Percentiles rank a stretch among this genome's conserved stretches.
phyloP scores from a whole-genome alignment of 108 stramenopile species.

The Nannochloropsis granulata region DNA sequence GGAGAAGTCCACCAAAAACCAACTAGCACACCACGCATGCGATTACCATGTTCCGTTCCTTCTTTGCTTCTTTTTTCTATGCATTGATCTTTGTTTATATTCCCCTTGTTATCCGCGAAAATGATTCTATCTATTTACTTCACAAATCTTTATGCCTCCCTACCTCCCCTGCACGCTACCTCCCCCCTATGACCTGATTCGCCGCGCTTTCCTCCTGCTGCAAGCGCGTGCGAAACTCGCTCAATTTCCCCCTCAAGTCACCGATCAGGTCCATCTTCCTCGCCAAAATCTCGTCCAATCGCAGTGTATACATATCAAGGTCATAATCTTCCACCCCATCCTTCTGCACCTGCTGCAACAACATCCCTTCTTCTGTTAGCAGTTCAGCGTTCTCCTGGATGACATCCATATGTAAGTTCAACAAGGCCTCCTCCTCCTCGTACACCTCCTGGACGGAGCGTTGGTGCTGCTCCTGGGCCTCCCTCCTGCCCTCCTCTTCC shows the following conservation, averaged over 20 bases:
- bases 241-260: not conserved
- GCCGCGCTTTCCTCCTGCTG: not conserved
- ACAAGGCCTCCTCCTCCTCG: slow-evolving; percentile 85
- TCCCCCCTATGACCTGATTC: not conserved
- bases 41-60: too few species aligned
- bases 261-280: slow-evolving; percentile 56
- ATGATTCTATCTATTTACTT: too few species aligned
- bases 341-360: slow-evolving; percentile 68
- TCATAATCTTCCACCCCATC: slow-evolving; percentile 64
- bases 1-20: too few species aligned
- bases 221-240: not conserved
- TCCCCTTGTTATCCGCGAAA: too few species aligned
- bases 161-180: not conserved
- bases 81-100: too few species aligned
- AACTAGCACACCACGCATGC: too few species aligned
- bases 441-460: slow-evolving; percentile 59
- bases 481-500: not conserved
- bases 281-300: slow-evolving; percentile 68
- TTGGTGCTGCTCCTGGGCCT: slow-evolving; percentile 46
- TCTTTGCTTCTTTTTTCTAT: too few species aligned
- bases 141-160: not conserved
- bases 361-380: slow-evolving; percentile 71
- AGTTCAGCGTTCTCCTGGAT: slow-evolving; percentile 82
- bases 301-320: slow-evolving; percentile 72
- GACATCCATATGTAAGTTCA: slow-evolving; percentile 78